Base-by-base conservation (phyloP, 2,329 filamentous ascomycete genomes). In the Xylariaceae sp. region DNA sequence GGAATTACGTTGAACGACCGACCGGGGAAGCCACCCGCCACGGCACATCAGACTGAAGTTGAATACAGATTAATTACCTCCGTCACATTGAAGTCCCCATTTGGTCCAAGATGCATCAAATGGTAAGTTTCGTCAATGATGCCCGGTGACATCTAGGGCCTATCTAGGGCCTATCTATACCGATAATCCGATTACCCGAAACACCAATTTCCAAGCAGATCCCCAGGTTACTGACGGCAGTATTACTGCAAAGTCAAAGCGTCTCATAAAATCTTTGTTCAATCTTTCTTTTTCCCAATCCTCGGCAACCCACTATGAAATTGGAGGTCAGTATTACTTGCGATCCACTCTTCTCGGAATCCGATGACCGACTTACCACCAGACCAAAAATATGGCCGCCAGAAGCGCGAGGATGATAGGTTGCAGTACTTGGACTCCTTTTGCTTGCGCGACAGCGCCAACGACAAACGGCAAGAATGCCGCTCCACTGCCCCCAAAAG, bases 401-500 rank as follows among this genome's bases (percentile, higher is more conserved):
- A 83, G 62, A 27, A 83, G 60, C 0, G 73, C 76, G n/a, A 84
- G 68, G 6, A 82, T 72, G 30, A 84, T 74, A 0, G 81, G 80
- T 60, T 84, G 80, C 39, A 85, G 64, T 3, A 79, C 78, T 60
- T 75, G 70, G 2, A 84, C 80, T 0, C 81, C 80, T 57, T 73
- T 76, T 1, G 71, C 72, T 61, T 80, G 75, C 1, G 86, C 85
- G 63, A 89, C 79, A 1, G 83, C 83, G 4, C 86, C 86, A 0
- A 87, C 83, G 0, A 80, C 78, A 74, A 89, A 74, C 55, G 86
- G 76, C 71, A 88, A 61, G n/a, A 84, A 66, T 0, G 87, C 85
- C 0, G 85, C 87, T 1, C 89, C 89, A 29, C 79, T 80, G 0
- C 87, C 85, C 0, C 89, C 89, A 68, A 91, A 84, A 0, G 88